Evolutionary conservation across 768 basidiomycete genomes (phyloP), one percentile per base, ranked within the genome.

Genomic region (Hypholoma fasciculare): DNA sequence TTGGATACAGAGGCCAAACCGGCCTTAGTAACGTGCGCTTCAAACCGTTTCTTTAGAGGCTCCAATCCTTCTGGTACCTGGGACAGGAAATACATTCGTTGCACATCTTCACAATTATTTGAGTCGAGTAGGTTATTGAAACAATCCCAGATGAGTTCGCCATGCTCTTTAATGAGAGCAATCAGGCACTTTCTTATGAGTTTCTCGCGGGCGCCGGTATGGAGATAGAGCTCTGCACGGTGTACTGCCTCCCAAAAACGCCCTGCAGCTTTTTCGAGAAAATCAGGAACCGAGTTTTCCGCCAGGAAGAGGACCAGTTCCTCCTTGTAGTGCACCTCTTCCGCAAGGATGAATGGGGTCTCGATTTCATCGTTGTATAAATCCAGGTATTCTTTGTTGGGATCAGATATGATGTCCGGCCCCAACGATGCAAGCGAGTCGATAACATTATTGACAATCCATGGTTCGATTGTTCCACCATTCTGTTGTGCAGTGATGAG

Each of bases 391-490:
- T 92, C 90, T 65, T 95, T 94, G 81, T 94, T 94, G 69, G 90
- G 87, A 73, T 98, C 95, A 54, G 83, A 77, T 66, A 90, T 92
- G 69, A 23, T 23, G 23, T 99, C 96, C 38, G 98, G 79, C 52
- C 97, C 97, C 42, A 98, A 85, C 1, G 95, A 96, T 34, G 98
- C 90, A 68, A 98, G 94, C n/a, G 93, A 96, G 65, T 98, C 96
- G 60, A 99, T 90, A 67, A 97, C 93, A 71, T 94, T 94, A 78
- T 98, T 98, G 64, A 98, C 86, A 16, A 98, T 82, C 46, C 91
- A 88, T 62, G 95, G 94, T 72, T 98, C 96, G 69, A 99, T 94
- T 19, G 85, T 83, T 72, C 98, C 96, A 52, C 97, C 97, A 64
- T 98, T 94, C 63, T 97, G 83, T 76, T 98, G 96, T 48, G 87